Percentiles rank a stretch among this genome's conserved stretches.
Conservation (phyloP, 163 green algal genomes). For the Scenedesmus sp. region DNA sequence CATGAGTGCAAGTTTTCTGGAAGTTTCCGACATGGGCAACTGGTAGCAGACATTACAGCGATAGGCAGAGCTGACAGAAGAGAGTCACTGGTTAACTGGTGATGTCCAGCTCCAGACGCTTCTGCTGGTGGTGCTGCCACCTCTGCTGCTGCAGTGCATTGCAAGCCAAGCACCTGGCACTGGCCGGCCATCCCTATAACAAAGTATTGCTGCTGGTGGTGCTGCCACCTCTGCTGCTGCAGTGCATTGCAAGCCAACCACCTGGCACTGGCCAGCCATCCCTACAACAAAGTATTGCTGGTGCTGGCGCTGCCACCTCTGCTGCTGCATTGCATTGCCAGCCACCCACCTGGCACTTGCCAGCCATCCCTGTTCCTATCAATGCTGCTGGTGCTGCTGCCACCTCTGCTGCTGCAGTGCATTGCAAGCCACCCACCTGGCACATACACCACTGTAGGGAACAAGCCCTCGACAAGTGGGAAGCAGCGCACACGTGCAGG, state of each 20-base stretch:
- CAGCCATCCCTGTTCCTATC: neutral
- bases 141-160: neutral
- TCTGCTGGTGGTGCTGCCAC: neutral
- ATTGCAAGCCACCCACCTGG: neutral
- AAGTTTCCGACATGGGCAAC: too few relatives aligned
- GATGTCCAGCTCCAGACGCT: neutral
- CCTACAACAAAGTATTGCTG: neutral
- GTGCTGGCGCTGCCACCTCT: neutral
- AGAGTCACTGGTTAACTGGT: neutral
- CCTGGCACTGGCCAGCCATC: neutral
- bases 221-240: neutral
- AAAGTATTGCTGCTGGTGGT: neutral
- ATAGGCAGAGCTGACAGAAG: too few relatives aligned
- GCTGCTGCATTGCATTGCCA: neutral
- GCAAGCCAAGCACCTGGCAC: neutral
- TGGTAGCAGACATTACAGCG: too few relatives aligned
- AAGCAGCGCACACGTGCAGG: constrained; percentile 6
- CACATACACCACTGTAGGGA: constrained; percentile 21
- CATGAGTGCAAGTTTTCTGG: too few relatives aligned
- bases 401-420: neutral
- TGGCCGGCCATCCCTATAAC: too few relatives aligned
- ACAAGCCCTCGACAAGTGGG: constrained; percentile 12
- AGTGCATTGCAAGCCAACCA: neutral
- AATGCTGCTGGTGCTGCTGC: neutral
- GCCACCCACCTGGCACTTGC: neutral